A percentile compares a stretch with the other conserved stretches of the same genome.
phyloP scores from a whole-genome alignment of 306 rosid species.

The Rosa multiflora region DNA sequence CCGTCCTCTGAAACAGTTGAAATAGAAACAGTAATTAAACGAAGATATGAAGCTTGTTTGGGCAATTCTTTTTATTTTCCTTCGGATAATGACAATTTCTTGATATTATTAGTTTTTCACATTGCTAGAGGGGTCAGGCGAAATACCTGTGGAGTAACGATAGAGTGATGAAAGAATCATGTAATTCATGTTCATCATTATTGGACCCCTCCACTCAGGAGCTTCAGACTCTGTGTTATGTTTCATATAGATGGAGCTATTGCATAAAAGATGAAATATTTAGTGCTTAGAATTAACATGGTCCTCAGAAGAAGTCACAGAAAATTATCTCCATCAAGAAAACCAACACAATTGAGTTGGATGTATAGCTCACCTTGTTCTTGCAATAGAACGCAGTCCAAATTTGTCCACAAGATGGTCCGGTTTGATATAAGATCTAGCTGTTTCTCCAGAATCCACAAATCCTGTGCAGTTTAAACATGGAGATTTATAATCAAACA shows the following conservation, averaged over 20 bases:
- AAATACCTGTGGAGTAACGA: conserved; percentile 79
- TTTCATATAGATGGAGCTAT: conserved; percentile 87
- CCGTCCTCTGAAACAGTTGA: conserved; percentile 71
- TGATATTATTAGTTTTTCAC: neutral
- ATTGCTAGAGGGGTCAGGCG: neutral
- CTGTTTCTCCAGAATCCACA: conserved; percentile 88
- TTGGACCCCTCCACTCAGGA: conserved; percentile 94
- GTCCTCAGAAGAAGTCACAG: conserved; percentile 19
- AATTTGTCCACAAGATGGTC: conserved; percentile 77
- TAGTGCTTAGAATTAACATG: conserved; percentile 20
- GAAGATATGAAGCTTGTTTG: too few relatives aligned
- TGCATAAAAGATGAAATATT: neutral
- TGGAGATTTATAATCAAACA: neutral
- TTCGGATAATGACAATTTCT: neutral
- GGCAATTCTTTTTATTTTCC: neutral
- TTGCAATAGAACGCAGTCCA: conserved; percentile 95
- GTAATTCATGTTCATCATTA: conserved; percentile 84
- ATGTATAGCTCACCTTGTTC: conserved; percentile 51
- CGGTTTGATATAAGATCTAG: conserved; percentile 76
- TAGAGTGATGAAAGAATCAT: conserved; percentile 83
- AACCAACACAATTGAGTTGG: neutral
- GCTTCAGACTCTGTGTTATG: conserved; percentile 83
- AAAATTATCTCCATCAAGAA: conserved; percentile 4
- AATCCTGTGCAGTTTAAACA: conserved; percentile 47
- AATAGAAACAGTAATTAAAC: conserved; percentile 10